These are phyloP conservation scores for Yamadazyma jaroonii DNA, from an alignment of 1,139 yeast genomes.

Conservation along the genomic window DNA sequence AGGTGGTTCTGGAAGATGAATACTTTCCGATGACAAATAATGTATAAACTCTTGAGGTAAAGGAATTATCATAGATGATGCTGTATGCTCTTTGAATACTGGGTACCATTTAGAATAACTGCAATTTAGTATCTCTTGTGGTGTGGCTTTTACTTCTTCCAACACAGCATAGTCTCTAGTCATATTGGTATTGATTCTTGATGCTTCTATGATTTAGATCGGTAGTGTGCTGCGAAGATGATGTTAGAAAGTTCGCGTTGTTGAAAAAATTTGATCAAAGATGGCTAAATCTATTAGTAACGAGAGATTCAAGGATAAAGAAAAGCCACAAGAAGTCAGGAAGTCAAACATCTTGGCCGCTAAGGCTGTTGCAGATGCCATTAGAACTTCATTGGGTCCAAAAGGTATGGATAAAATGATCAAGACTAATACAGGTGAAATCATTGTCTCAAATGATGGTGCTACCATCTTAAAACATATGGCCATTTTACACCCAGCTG, in stretches of 20 bases:
- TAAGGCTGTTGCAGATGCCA: constrained; percentile 96
- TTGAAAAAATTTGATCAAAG: constrained; percentile 6
- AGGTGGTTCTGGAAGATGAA: constrained; percentile 48
- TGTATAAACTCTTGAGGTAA: constrained; percentile 65
- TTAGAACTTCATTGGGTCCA: constrained; percentile 95
- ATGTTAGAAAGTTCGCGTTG: constrained; percentile 1
- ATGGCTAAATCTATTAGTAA: constrained; percentile 48
- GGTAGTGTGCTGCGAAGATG: constrained; percentile 1
- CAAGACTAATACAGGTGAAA: constrained; percentile 87
- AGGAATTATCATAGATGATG: constrained; percentile 60
- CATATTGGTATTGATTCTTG: constrained; percentile 7
- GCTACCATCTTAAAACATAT: constrained; percentile 94
- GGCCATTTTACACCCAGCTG: constrained; percentile 98
- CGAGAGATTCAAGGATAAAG: constrained; percentile 89
- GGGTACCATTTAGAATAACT: constrained; percentile 73
- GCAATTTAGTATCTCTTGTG: constrained; percentile 60
- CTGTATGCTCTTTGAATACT: constrained; percentile 47
- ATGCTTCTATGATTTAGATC: not conserved
- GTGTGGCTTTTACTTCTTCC: constrained; percentile 37
- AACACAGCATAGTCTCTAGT: constrained; percentile 21
- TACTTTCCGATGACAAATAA: constrained; percentile 76
- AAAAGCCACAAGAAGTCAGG: constrained; percentile 97
- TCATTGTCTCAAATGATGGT: constrained; percentile 95
- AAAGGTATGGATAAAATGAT: constrained; percentile 99
- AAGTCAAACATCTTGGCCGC: constrained; percentile 93